Base-by-base conservation (phyloP, 23 red algal species). In the Pyropia yezoensis region DNA sequence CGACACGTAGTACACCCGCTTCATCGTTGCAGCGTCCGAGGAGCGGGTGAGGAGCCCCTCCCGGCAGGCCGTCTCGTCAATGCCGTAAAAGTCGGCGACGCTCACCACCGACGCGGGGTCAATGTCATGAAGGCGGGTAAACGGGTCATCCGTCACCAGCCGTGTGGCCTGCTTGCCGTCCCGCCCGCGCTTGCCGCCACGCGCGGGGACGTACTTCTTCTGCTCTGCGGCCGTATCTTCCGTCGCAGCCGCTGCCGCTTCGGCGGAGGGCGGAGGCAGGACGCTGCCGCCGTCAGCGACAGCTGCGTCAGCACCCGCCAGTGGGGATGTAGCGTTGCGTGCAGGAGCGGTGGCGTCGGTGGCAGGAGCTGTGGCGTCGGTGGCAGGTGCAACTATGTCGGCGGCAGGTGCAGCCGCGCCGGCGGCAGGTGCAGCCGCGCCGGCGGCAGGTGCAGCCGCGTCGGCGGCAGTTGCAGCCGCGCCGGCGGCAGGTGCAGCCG, bases 101-200 rank as follows among this genome's bases (percentile, higher is more conserved):
- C 50, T 70, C 66, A 69, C 39, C 14, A 85, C 59, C 28, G 50
- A 66, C 22, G 79, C 63, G 6, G 32, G 67, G 61, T 65, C 70
- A 22, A 91, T 51, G 22, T 65, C 21, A 3, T 56, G 33, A 21
- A 84, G 52, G 22, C 69, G 65, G 11, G 71, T 69, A n/a, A 91
- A 74, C 20, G 88, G 88, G 52, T 91, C 88, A 49, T 85, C 80
- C 11, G 88, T 74, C 22, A 91, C 71, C 28, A 91, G 78, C 55
- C 75, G 62, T 1, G 63, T 65, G 23, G 60, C 52, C 22, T 67
- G 23, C 17, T 34, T 30, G 19, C 27, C 19, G 49, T 73, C 27
- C 32, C 20, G 61, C 49, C 53, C 50, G 27, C 33, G 63, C 63
- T 67, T 67, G 33, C 50, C 34, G 7, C 27, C 22, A 15, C 50